A percentile compares a stretch with the other conserved stretches of the same genome.
Evolutionary conservation across 257 asterid species (phyloP).

Genomic region (Capsicum pubescens): DNA sequence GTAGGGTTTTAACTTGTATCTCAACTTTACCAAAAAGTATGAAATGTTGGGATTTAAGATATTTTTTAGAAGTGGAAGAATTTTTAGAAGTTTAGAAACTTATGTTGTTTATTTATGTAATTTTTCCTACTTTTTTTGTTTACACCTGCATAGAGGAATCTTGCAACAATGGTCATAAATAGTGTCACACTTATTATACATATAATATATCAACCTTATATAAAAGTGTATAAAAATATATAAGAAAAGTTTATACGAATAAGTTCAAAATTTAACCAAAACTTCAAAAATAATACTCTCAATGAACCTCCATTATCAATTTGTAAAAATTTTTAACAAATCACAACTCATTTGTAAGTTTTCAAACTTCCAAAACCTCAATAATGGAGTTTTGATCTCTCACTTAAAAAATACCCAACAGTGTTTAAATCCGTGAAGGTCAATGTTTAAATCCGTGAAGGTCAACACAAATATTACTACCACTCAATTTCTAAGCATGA

Average conservation of each 20-base stretch:
- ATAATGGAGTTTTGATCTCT: too few relatives aligned
- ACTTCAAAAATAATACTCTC: background rate
- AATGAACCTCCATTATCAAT: background rate
- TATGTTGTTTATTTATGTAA: too few relatives aligned
- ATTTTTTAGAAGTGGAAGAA: too few relatives aligned
- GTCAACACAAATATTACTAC: background rate
- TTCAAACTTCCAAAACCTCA: too few relatives aligned
- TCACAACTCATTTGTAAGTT: background rate
- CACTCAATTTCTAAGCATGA: background rate
- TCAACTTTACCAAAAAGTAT: too few relatives aligned
- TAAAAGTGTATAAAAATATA: too few relatives aligned
- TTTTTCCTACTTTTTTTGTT: background rate
- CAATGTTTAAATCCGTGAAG: too few relatives aligned
- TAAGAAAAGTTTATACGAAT: background rate
- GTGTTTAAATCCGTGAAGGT: background rate
- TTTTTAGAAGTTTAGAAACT: too few relatives aligned
- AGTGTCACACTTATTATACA: background rate
- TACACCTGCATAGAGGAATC: background rate
- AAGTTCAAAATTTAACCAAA: background rate
- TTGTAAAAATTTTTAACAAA: background rate
- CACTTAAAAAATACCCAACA: background rate
- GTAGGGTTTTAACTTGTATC: too few relatives aligned
- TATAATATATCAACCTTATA: background rate
- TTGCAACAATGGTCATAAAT: background rate
- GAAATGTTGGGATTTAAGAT: too few relatives aligned